Evolutionary conservation across 805 yeast genomes (phyloP).

Genomic region (Teunomyces kruisii): DNA sequence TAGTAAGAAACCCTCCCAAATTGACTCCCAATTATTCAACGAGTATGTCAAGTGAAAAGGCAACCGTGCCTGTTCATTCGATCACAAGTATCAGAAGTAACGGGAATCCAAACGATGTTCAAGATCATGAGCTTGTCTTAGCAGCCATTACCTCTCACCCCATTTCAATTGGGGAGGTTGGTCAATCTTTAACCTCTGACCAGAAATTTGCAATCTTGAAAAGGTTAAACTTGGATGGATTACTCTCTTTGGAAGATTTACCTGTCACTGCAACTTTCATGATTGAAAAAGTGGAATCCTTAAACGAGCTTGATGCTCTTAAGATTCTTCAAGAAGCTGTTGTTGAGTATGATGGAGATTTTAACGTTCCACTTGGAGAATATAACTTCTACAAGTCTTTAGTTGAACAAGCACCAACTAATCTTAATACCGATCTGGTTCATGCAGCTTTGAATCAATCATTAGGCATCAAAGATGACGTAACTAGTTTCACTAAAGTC

Average conservation of each 20-base stretch:
- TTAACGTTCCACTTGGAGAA: conserved; percentile 31
- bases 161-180: conserved; percentile 25
- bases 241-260: conserved; percentile 26
- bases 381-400: conserved; percentile 23
- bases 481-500: not conserved
- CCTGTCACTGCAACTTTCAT: conserved; percentile 36
- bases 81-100: conserved; percentile 1
- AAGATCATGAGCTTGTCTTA: conserved; percentile 13
- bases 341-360: conserved; percentile 38
- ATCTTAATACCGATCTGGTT: not conserved
- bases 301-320: conserved; percentile 38
- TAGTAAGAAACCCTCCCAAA: no score
- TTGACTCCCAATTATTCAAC: not conserved
- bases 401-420: conserved; percentile 4
- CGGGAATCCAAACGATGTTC: conserved; percentile 6
- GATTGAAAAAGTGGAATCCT: conserved; percentile 37
- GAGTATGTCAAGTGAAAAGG: not conserved
- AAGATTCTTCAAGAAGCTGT: conserved; percentile 39
- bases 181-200: conserved; percentile 19
- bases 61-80: not conserved
- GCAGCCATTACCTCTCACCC: conserved; percentile 20
- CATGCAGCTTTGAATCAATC: not conserved
- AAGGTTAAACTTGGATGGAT: conserved; percentile 25
- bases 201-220: conserved; percentile 28
- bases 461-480: not conserved